Evolutionary conservation across 495 filamentous ascomycete genomes (phyloP).

Genomic region (Gamarada debralockiae): DNA sequence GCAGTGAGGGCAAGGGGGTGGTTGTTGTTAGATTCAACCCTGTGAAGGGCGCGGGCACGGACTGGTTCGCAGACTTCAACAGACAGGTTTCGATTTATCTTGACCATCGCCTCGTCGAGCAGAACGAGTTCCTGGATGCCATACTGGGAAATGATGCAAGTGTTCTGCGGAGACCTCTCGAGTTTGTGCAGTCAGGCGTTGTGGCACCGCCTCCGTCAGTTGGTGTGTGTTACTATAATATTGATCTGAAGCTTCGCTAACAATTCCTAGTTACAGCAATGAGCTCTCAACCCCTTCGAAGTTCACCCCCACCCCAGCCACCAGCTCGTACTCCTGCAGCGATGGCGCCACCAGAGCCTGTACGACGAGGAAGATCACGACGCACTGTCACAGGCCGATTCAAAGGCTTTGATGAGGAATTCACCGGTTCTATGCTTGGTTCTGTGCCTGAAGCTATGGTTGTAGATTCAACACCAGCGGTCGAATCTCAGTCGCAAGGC

Average conservation of each 20-base stretch:
- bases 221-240: conserved; percentile 6
- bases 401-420: conserved; percentile 58
- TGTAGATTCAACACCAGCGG: conserved; percentile 8
- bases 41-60: conserved; percentile 50
- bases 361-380: conserved; percentile 37
- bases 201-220: conserved; percentile 9
- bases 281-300: conserved; percentile 8
- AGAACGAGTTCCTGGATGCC: conserved; percentile 89
- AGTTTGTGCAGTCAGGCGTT: conserved; percentile 23
- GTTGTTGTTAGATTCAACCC: conserved; percentile 75
- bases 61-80: conserved; percentile 68
- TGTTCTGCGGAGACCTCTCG: conserved; percentile 60
- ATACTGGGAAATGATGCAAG: conserved; percentile 76
- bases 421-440: conserved; percentile 21
- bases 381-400: conserved; percentile 57
- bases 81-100: conserved; percentile 62
- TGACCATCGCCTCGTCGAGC: conserved; percentile 79
- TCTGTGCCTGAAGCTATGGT: conserved; percentile 20
- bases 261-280: background rate
- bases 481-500: conserved; percentile 27
- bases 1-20: conserved; percentile 62
- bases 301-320: background rate
- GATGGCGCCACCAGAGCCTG: conserved; percentile 8
- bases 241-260: conserved; percentile 1
- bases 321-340: background rate